These are phyloP conservation scores for Lactifluus hygrophoroides DNA, from an alignment of 768 basidiomycete species.

Conservation along the genomic window DNA sequence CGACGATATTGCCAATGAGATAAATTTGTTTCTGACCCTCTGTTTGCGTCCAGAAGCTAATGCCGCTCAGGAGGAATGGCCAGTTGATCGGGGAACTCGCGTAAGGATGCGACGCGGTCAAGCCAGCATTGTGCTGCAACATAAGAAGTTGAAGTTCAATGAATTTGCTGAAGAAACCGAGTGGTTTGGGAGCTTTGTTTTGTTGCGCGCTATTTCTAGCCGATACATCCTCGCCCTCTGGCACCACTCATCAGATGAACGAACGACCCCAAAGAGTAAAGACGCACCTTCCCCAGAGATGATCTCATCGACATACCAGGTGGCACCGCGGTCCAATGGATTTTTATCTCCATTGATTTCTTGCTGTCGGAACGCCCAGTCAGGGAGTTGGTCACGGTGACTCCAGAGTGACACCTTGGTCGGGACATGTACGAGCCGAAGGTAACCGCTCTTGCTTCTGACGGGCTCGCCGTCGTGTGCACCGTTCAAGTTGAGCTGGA, in stretches of 20 bases:
- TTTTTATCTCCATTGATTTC: slow-evolving; percentile 98
- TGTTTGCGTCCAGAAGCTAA: slow-evolving; percentile 96
- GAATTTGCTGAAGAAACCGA: slow-evolving; percentile 95
- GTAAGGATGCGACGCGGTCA: slow-evolving; percentile 97
- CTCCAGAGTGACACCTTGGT: slow-evolving; percentile 96
- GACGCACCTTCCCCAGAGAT: slow-evolving; percentile 60
- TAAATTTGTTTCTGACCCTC: slow-evolving; percentile 89
- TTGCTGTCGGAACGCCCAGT: slow-evolving; percentile 96
- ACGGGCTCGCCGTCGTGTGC: slow-evolving; percentile 72
- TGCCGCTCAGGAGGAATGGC: slow-evolving; percentile 94
- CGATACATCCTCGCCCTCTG: slow-evolving; percentile 47
- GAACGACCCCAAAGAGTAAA: neutral
- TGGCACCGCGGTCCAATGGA: slow-evolving; percentile 65
- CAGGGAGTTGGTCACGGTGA: slow-evolving; percentile 73
- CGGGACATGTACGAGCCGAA: slow-evolving; percentile 80
- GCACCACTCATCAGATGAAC: slow-evolving; percentile 5
- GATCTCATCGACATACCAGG: slow-evolving; percentile 87
- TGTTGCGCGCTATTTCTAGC: slow-evolving; percentile 45
- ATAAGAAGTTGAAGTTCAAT: slow-evolving; percentile 88
- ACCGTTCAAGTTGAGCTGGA: slow-evolving; percentile 66
- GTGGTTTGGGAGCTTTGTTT: slow-evolving; percentile 62
- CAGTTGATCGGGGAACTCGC: slow-evolving; percentile 94
- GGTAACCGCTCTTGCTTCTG: slow-evolving; percentile 92
- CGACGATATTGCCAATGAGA: slow-evolving; percentile 86
- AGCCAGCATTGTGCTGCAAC: slow-evolving; percentile 98